Evolutionary conservation across 1,284 basidiomycete genomes (phyloP).

Genomic region (Hortiboletus rubellus): DNA sequence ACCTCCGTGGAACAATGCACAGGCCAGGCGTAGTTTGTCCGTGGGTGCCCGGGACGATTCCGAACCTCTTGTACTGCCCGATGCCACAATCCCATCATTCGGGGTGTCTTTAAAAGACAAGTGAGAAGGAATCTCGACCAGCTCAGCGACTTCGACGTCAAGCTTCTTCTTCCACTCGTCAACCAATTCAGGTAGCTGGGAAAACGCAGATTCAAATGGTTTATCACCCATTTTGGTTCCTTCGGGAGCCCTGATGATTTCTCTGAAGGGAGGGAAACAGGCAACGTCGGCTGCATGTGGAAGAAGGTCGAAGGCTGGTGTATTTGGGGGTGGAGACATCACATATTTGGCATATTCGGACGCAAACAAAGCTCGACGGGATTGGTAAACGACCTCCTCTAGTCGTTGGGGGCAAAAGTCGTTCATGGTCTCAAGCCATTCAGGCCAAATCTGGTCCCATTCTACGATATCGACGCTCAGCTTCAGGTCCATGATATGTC

Average conservation of each 20-base stretch:
- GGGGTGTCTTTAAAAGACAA: not conserved
- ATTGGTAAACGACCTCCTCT: not conserved
- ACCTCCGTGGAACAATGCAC: not conserved
- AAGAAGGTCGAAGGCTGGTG: not conserved
- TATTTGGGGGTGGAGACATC: not conserved
- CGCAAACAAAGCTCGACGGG: not conserved
- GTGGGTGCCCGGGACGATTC: not conserved
- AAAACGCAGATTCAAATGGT: not conserved
- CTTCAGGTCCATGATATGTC: not conserved
- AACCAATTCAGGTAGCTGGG: not conserved
- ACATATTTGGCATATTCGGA: not conserved
- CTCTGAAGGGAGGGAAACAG: not conserved
- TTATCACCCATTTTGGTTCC: not conserved
- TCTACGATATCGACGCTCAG: not conserved
- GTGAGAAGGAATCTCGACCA: not conserved
- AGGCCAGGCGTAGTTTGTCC: not conserved
- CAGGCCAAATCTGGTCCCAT: not conserved
- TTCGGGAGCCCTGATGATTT: not conserved
- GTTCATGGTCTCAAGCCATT: not conserved
- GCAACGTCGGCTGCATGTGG: not conserved
- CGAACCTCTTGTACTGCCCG: not conserved
- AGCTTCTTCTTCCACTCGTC: not conserved
- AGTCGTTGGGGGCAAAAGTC: not conserved
- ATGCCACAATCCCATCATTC: not conserved
- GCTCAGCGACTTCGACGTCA: not conserved